These are phyloP conservation scores for Penicillium antarcticum DNA, from an alignment of 495 filamentous ascomycete genomes.

Conservation along the genomic window DNA sequence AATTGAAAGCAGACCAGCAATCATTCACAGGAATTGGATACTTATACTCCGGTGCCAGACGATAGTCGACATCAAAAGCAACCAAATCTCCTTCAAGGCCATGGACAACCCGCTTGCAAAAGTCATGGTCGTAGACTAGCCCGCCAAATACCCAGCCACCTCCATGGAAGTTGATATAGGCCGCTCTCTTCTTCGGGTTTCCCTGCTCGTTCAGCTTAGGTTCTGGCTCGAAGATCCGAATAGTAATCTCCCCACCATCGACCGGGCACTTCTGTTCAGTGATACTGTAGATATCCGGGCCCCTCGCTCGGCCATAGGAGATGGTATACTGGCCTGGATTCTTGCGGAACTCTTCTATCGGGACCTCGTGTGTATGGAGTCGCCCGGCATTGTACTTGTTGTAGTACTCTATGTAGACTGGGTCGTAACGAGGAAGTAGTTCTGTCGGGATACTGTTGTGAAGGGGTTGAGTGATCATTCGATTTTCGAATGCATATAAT, in stretches of 20 bases:
- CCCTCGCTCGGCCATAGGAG: constrained; percentile 30
- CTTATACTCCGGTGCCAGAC: constrained; percentile 34
- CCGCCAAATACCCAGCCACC: constrained; percentile 42
- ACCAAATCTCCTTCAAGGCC: constrained; percentile 33
- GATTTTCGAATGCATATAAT: constrained; percentile 23
- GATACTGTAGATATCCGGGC: constrained; percentile 35
- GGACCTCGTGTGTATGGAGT: constrained; percentile 38
- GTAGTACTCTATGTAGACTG: constrained; percentile 34
- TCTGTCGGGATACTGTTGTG: constrained; percentile 37
- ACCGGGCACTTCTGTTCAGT: constrained; percentile 39
- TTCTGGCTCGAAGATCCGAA: constrained; percentile 38
- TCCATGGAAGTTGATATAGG: constrained; percentile 39
- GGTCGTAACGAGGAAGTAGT: constrained; percentile 31
- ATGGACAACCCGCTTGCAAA: constrained; percentile 36
- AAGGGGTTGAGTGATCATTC: constrained; percentile 25
- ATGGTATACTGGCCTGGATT: constrained; percentile 35
- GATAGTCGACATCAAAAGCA: constrained; percentile 39
- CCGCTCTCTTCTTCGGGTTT: constrained; percentile 31
- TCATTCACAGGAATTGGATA: constrained; percentile 35
- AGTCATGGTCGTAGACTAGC: constrained; percentile 30
- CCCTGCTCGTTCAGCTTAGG: constrained; percentile 24
- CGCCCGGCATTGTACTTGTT: constrained; percentile 39
- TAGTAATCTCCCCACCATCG: constrained; percentile 30
- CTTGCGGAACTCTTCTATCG: constrained; percentile 43
- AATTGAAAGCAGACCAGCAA: constrained; percentile 41